Conservation (phyloP, 495 filamentous ascomycete species). For the Trichoderma virens region DNA sequence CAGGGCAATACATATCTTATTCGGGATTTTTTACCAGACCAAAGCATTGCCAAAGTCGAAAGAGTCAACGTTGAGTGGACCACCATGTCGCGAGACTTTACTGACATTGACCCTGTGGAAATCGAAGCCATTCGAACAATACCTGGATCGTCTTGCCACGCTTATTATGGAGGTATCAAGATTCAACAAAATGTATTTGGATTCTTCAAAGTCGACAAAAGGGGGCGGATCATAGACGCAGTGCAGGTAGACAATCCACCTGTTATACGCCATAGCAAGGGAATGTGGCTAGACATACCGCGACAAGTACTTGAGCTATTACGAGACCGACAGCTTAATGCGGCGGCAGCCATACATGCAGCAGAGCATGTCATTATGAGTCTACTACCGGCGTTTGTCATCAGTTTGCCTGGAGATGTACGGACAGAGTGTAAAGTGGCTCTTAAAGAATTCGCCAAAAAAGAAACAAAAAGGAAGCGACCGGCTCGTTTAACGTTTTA, state of each 20-base stretch:
- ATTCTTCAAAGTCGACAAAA: constrained; percentile 89
- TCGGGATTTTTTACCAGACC: constrained; percentile 75
- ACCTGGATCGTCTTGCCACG: constrained; percentile 36
- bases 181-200: constrained; percentile 85
- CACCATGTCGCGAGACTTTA: constrained; percentile 87
- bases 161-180: constrained; percentile 77
- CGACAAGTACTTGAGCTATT: constrained; percentile 71
- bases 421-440: constrained; percentile 86
- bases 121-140: constrained; percentile 75
- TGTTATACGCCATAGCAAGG: constrained; percentile 73
- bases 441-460: constrained; percentile 68
- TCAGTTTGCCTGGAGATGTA: constrained; percentile 77
- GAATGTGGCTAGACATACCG: constrained; percentile 95
- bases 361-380: constrained; percentile 86
- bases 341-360: constrained; percentile 87
- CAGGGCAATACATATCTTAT: constrained; percentile 90
- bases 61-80: constrained; percentile 93
- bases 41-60: constrained; percentile 59
- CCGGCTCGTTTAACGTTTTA: constrained; percentile 91
- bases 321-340: constrained; percentile 59
- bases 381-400: constrained; percentile 82
- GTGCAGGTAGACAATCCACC: constrained; percentile 91
- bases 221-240: constrained; percentile 78
- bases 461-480: constrained; percentile 57
- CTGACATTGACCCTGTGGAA: constrained; percentile 85